phyloP scores from a whole-genome alignment of 768 basidiomycete species.

The Lentinula edodes region DNA sequence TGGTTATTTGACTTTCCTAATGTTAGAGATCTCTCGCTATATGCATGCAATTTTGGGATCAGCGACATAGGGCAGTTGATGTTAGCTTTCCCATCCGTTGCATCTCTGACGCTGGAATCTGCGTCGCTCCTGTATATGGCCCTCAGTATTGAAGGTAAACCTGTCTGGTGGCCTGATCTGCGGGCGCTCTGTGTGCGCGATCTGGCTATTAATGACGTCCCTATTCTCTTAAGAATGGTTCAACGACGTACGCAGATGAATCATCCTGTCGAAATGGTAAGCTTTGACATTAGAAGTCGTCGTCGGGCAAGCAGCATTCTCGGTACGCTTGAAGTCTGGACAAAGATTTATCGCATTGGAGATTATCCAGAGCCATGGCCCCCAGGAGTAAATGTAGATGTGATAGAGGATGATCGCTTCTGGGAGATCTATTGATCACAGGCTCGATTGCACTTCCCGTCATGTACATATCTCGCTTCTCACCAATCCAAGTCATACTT shows the following conservation, averaged over 20 bases:
- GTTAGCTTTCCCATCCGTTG: slow-evolving; percentile 29
- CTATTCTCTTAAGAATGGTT: slow-evolving; percentile 25
- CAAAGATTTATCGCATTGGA: slow-evolving; percentile 7
- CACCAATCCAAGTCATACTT: neutral
- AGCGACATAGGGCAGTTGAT: slow-evolving; percentile 25
- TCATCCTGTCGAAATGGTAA: slow-evolving; percentile 16
- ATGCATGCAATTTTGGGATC: slow-evolving; percentile 27
- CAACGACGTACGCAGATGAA: slow-evolving; percentile 15
- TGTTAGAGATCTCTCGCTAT: slow-evolving; percentile 27
- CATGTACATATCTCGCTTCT: neutral
- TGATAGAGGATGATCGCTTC: slow-evolving; percentile 13
- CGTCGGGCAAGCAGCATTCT: slow-evolving; percentile 23
- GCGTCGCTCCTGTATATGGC: slow-evolving; percentile 8
- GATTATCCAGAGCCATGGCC: slow-evolving; percentile 33
- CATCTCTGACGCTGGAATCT: slow-evolving; percentile 3
- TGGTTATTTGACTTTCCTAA: slow-evolving; percentile 25
- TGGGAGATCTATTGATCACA: slow-evolving; percentile 11
- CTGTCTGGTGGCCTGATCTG: slow-evolving; percentile 29
- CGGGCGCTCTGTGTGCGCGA: slow-evolving; percentile 26
- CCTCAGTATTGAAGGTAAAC: slow-evolving; percentile 5
- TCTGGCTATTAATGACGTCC: slow-evolving; percentile 25
- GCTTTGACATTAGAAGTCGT: slow-evolving; percentile 33
- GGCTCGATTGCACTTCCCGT: neutral
- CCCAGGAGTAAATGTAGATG: slow-evolving; percentile 9
- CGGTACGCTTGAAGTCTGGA: slow-evolving; percentile 26